A percentile compares a stretch with the other conserved stretches of the same genome.
Conservation (phyloP, 495 filamentous ascomycete species). For the Xylaria intraflava region DNA sequence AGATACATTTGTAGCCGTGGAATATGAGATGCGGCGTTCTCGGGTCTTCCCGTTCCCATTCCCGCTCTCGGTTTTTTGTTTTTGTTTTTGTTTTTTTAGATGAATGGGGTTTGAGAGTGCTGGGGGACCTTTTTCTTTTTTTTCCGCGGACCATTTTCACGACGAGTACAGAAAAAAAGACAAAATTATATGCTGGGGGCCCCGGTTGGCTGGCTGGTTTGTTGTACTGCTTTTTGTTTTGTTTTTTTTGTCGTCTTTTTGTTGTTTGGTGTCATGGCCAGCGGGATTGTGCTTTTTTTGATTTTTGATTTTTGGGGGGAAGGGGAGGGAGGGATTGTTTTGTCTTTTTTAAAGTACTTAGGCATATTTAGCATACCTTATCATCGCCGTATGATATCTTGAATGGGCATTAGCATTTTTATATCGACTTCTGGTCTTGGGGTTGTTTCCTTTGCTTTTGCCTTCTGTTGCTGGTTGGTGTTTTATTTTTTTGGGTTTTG, state of each 20-base stretch:
- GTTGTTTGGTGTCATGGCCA: not conserved
- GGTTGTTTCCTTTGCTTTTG: no score
- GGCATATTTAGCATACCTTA: no score
- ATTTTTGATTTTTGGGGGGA: not conserved
- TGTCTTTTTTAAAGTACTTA: no score
- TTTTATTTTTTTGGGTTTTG: no score
- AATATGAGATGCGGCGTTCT: constrained; percentile 10
- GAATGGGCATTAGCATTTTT: no score
- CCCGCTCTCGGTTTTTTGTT: no score
- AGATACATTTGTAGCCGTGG: constrained; percentile 1
- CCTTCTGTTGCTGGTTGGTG: no score
- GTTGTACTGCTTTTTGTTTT: not conserved
- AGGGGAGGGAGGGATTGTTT: no score
- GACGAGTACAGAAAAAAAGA: not conserved
- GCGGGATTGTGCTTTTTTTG: not conserved
- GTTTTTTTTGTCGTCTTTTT: not conserved
- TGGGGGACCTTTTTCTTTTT: not conserved
- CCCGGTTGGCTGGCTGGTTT: not conserved
- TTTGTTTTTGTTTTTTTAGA: constrained; percentile 4
- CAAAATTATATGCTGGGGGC: not conserved
- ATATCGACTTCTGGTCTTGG: no score
- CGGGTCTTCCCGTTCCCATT: no score
- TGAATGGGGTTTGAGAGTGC: not conserved
- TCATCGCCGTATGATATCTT: no score
- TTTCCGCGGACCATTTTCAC: not conserved